Conservation (phyloP, 495 filamentous ascomycete species). For the Amphirosellinia nigrospora region DNA sequence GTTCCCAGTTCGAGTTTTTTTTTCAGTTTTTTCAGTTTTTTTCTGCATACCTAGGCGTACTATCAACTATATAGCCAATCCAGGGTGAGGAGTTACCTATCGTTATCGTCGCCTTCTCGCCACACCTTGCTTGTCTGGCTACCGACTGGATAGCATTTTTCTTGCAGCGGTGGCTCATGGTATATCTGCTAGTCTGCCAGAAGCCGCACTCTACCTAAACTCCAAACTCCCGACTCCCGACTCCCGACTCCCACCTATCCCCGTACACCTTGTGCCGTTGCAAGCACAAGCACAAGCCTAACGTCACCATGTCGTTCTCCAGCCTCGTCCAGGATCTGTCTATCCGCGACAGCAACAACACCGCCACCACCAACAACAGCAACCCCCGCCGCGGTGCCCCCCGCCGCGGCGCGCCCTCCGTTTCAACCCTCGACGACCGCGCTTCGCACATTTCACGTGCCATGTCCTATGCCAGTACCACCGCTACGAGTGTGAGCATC, state of each 20-base stretch:
- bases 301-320: slow-evolving; percentile 81
- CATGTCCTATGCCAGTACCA: slow-evolving; percentile 82
- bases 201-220: background rate
- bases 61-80: background rate
- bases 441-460: slow-evolving; percentile 72
- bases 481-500: slow-evolving; percentile 93
- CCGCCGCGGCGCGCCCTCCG: slow-evolving; percentile 48
- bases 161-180: background rate
- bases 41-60: background rate
- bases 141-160: background rate
- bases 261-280: background rate
- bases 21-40: too few relatives aligned
- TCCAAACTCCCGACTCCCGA: background rate
- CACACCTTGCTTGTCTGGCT: background rate
- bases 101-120: background rate
- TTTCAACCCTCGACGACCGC: slow-evolving; percentile 61
- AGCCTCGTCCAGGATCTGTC: slow-evolving; percentile 86
- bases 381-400: slow-evolving; percentile 37
- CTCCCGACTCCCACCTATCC: background rate
- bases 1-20: background rate
- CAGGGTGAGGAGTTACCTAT: background rate
- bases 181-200: background rate
- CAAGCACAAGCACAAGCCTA: too few relatives aligned
- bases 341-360: slow-evolving; percentile 63
- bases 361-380: slow-evolving; percentile 59